Percentiles rank a stretch among this genome's conserved stretches.
These are phyloP conservation scores for Candida sojae DNA, from an alignment of 1,139 yeast species.

Conservation along the genomic window DNA sequence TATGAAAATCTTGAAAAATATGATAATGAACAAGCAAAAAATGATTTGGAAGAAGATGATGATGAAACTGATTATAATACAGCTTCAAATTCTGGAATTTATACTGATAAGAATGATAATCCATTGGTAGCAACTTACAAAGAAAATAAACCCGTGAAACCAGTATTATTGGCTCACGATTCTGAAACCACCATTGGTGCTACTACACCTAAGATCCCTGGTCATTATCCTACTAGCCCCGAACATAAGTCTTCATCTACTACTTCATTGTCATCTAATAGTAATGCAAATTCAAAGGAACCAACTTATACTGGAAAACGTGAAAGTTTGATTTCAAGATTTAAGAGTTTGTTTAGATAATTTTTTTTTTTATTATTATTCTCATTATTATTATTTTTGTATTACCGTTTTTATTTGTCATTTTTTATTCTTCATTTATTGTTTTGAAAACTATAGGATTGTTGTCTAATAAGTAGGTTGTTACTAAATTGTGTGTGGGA, in stretches of 20 bases:
- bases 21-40: slow-evolving; percentile 15
- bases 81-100: slow-evolving; percentile 9
- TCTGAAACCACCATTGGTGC: slow-evolving; percentile 15
- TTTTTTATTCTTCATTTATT: not conserved
- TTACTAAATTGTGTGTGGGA: too few species aligned
- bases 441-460: not conserved
- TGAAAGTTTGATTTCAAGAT: slow-evolving; percentile 33
- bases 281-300: slow-evolving; percentile 1
- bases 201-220: slow-evolving; percentile 20
- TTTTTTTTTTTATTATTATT: slow-evolving; percentile 7
- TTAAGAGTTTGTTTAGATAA: slow-evolving; percentile 36
- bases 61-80: slow-evolving; percentile 18
- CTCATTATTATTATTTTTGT: not conserved
- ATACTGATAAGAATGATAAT: slow-evolving; percentile 6
- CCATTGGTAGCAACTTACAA: slow-evolving; percentile 4
- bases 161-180: slow-evolving; percentile 12
- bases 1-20: slow-evolving; percentile 19
- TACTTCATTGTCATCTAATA: slow-evolving; percentile 4
- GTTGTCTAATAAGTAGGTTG: too few species aligned
- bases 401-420: not conserved
- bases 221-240: slow-evolving; percentile 23
- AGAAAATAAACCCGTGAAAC: slow-evolving; percentile 11
- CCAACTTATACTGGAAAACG: slow-evolving; percentile 16
- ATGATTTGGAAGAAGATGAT: slow-evolving; percentile 12
- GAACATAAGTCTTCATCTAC: slow-evolving; percentile 10